phyloP scores from a whole-genome alignment of 805 yeast genomes.

The Zygosaccharomyces kombuchaensis region DNA sequence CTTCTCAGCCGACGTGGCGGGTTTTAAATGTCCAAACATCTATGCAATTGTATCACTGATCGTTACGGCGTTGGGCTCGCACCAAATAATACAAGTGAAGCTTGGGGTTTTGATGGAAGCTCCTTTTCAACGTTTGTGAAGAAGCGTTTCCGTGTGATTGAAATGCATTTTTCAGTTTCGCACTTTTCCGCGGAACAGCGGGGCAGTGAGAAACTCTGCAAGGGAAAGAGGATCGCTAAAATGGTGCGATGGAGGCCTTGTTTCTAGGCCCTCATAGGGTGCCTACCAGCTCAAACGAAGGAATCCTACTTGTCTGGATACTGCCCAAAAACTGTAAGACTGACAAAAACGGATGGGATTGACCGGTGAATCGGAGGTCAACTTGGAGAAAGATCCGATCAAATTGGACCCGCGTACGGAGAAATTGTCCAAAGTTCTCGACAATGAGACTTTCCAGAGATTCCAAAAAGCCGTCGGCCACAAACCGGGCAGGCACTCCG shows the following conservation, averaged over 20 bases:
- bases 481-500: constrained; percentile 86
- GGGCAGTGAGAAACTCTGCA: background rate
- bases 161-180: background rate
- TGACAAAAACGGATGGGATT: constrained; percentile 45
- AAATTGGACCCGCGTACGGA: constrained; percentile 42
- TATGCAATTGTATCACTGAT: background rate
- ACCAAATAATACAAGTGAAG: too few species aligned
- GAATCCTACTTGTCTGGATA: too few species aligned
- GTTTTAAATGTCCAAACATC: constrained; percentile 11
- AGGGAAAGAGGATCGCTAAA: background rate
- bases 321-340: constrained; percentile 52
- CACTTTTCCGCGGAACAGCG: background rate
- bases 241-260: too few species aligned
- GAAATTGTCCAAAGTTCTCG: constrained; percentile 50
- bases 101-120: too few species aligned
- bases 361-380: constrained; percentile 35
- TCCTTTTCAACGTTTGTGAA: too few species aligned
- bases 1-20: constrained; percentile 12
- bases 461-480: constrained; percentile 72
- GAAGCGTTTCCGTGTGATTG: too few species aligned
- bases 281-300: too few species aligned
- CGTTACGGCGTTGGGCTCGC: too few species aligned
- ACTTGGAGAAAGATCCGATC: constrained; percentile 28
- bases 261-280: too few species aligned
- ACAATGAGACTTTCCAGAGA: constrained; percentile 73